Evolutionary conservation across 2,329 filamentous ascomycete genomes (phyloP).

Genomic region (Hypoxylon sp.): DNA sequence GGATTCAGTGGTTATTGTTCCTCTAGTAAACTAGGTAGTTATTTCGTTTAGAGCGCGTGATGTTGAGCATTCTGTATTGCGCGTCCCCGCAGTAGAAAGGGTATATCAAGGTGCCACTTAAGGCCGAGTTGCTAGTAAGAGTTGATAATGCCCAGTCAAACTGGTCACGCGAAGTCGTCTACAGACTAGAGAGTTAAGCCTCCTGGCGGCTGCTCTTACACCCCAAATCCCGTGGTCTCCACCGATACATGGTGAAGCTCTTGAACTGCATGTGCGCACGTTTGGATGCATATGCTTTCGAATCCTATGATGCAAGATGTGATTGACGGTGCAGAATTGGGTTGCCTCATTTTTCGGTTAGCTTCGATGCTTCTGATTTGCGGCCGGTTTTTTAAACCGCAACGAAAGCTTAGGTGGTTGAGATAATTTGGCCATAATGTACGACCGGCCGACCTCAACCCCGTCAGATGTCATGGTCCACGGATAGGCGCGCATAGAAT

Average conservation of each 20-base stretch:
- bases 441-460: conserved; percentile 7
- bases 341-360: conserved; percentile 27
- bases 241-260: conserved; percentile 26
- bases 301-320: conserved; percentile 24
- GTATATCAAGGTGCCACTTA: conserved; percentile 16
- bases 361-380: conserved; percentile 12
- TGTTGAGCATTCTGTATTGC: conserved; percentile 27
- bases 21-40: conserved; percentile 5
- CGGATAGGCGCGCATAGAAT: conserved; percentile 22
- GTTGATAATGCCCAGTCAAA: conserved; percentile 20
- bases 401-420: conserved; percentile 13
- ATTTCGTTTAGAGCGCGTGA: conserved; percentile 25
- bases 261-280: conserved; percentile 25
- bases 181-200: conserved; percentile 22
- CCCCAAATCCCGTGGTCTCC: conserved; percentile 23
- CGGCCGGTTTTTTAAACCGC: conserved; percentile 17
- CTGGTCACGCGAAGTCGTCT: conserved; percentile 17
- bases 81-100: conserved; percentile 30
- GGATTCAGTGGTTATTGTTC: conserved; percentile 34
- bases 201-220: conserved; percentile 44
- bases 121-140: conserved; percentile 9
- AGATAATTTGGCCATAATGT: conserved; percentile 17
- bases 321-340: conserved; percentile 28
- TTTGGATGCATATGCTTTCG: conserved; percentile 18
- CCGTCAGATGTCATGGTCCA: conserved; percentile 13